These are phyloP conservation scores for Penicillium expansum DNA, from an alignment of 2,329 filamentous ascomycete species.

Conservation along the genomic window DNA sequence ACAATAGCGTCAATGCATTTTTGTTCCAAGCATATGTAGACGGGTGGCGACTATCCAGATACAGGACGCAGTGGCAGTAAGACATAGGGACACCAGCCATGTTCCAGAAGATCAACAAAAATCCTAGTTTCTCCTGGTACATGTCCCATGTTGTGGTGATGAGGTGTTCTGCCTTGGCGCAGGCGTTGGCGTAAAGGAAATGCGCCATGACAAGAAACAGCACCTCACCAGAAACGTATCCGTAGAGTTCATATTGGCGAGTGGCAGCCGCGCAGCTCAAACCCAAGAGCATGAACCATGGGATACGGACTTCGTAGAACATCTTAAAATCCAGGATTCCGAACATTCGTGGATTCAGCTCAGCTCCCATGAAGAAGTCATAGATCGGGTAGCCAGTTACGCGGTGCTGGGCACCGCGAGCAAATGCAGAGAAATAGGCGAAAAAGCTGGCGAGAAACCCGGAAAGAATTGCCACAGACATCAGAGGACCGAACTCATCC, in stretches of 20 bases:
- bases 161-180: constrained; percentile 84
- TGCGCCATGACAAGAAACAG: constrained; percentile 81
- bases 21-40: constrained; percentile 72
- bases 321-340: constrained; percentile 85
- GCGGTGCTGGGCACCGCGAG: constrained; percentile 77
- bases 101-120: constrained; percentile 98
- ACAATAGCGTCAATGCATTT: constrained; percentile 61
- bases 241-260: constrained; percentile 83
- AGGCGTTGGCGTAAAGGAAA: constrained; percentile 87
- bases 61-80: constrained; percentile 91
- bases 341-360: constrained; percentile 81
- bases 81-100: constrained; percentile 83
- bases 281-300: constrained; percentile 89
- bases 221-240: constrained; percentile 79
- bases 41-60: constrained; percentile 76
- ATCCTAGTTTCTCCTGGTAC: constrained; percentile 94
- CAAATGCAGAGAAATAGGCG: constrained; percentile 81
- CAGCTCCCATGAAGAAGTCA: constrained; percentile 87
- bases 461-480: constrained; percentile 88
- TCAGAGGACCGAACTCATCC: constrained; percentile 88
- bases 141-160: constrained; percentile 92
- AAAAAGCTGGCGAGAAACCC: constrained; percentile 77
- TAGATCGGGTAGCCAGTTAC: constrained; percentile 82
- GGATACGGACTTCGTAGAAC: constrained; percentile 90
- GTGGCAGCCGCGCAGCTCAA: constrained; percentile 59